These are phyloP conservation scores for Ceratobasidium sp. DNA, from an alignment of 1,284 basidiomycete genomes.

Conservation along the genomic window DNA sequence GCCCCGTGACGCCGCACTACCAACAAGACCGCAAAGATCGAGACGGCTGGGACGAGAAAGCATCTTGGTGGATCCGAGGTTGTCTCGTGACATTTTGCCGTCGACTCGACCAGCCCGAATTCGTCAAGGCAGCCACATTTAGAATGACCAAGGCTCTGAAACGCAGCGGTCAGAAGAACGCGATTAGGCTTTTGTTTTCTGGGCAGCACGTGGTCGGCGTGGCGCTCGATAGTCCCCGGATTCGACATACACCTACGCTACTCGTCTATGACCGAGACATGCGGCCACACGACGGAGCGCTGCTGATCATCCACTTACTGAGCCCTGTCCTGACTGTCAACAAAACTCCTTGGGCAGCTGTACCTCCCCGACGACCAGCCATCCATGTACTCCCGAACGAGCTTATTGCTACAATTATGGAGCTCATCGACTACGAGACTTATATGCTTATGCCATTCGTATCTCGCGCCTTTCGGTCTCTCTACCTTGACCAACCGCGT, in stretches of 20 bases:
- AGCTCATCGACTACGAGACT: background rate
- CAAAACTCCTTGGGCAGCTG: background rate
- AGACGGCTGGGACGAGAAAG: background rate
- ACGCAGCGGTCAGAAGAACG: background rate
- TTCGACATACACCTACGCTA: background rate
- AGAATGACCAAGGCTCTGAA: background rate
- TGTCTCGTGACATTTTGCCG: background rate
- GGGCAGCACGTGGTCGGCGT: conserved; percentile 6
- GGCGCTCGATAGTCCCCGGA: background rate
- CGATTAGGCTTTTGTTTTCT: background rate
- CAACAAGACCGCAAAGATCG: background rate
- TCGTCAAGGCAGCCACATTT: background rate
- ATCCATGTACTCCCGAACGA: background rate
- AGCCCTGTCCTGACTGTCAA: background rate
- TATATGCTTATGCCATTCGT: background rate
- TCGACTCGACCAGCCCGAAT: background rate
- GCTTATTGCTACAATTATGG: background rate
- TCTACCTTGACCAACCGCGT: background rate
- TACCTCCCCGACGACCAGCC: no score
- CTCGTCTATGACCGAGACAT: conserved; percentile 1
- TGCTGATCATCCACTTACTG: conserved; percentile 2
- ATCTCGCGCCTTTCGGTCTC: background rate
- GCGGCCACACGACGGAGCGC: background rate
- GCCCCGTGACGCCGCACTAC: background rate
- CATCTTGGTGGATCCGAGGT: conserved; percentile 1